These are phyloP conservation scores for Neurospora sp. DNA, from an alignment of 495 filamentous ascomycete genomes.

Conservation along the genomic window DNA sequence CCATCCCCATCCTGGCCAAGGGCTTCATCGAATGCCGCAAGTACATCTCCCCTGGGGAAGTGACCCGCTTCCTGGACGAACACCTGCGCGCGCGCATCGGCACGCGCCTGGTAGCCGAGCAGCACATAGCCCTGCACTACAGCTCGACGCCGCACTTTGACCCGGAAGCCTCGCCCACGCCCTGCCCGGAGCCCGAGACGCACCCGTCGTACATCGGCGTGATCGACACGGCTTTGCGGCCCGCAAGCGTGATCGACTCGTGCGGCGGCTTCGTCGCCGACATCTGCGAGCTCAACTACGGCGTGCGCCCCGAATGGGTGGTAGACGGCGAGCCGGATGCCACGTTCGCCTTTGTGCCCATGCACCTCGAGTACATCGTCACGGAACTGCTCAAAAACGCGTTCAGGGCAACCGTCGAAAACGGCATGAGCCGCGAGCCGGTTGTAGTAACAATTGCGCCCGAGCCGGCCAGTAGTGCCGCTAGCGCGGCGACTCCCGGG, in stretches of 20 bases:
- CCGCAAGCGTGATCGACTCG: conserved; percentile 63
- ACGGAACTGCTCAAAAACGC: conserved; percentile 96
- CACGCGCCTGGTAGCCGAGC: conserved; percentile 87
- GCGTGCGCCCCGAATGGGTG: conserved; percentile 68
- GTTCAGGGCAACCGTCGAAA: conserved; percentile 85
- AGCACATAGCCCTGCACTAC: conserved; percentile 89
- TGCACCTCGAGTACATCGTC: conserved; percentile 93
- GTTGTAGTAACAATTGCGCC: conserved; percentile 89
- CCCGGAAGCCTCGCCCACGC: conserved; percentile 29
- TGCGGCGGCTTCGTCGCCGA: conserved; percentile 88
- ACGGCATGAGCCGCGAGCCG: conserved; percentile 63
- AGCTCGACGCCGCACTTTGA: conserved; percentile 62
- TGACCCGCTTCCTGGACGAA: conserved; percentile 85
- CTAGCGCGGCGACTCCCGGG: conserved; percentile 25
- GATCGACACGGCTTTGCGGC: conserved; percentile 84
- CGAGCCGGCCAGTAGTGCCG: conserved; percentile 54
- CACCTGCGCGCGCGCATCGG: conserved; percentile 91
- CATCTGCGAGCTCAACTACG: conserved; percentile 93
- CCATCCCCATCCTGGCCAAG: conserved; percentile 81
- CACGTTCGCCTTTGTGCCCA: conserved; percentile 81
- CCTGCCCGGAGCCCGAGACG: conserved; percentile 27
- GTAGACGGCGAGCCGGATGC: conserved; percentile 77
- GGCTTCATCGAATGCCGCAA: conserved; percentile 87
- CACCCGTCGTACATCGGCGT: conserved; percentile 81
- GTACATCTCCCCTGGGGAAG: conserved; percentile 70